Base-by-base conservation (phyloP, 805 yeast species). In the Candida oleophila region DNA sequence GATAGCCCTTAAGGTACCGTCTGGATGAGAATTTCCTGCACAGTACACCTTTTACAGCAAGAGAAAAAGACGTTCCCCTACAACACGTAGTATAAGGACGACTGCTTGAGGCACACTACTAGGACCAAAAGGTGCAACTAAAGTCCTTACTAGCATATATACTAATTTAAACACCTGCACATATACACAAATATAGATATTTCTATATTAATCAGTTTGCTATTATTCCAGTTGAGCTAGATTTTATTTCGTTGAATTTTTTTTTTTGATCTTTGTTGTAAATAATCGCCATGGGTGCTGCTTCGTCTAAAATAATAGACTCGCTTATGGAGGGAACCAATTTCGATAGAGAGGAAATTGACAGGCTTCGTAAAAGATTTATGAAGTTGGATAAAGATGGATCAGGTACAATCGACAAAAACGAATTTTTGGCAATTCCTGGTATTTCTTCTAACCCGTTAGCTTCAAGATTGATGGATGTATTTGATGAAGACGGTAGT, bases 321-420 rank as follows among this genome's bases (percentile, higher is more conserved):
- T 78, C 80, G 52, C 76, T 89, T 20, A 80, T 87, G 55, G 91
- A 86, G 62, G 92, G 90, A 20, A 87, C 96, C 7, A 85, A 84
- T 64, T 89, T 92, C 66, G 95, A 89, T 46, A 77, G 85, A 42
- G 97, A 89, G 51, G 99, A 94, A 62, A 87, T 94, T 44, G 96
- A 91, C 62, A 77, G 99, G 51, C 73, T 94, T 49, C 82, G 96
- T 48, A 89, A 90, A 61, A 76, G 99, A 54, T 94, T 94, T 65
- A 89, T 91, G 95, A 94, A 95, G 60, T 72, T 94, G 44, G 99
- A 94, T 65, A 83, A 87, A 51, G 98, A 94, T 65, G 86, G 89
- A 46, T 83, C 90, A 2, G 99, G 99, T 1, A 83, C 95, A 4
- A 87, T 94, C 41, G 97, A 94, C 49, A 87, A 85, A 55, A 83